Conservation (phyloP, 2,329 filamentous ascomycete genomes). For the Helicocarpus griseus region DNA sequence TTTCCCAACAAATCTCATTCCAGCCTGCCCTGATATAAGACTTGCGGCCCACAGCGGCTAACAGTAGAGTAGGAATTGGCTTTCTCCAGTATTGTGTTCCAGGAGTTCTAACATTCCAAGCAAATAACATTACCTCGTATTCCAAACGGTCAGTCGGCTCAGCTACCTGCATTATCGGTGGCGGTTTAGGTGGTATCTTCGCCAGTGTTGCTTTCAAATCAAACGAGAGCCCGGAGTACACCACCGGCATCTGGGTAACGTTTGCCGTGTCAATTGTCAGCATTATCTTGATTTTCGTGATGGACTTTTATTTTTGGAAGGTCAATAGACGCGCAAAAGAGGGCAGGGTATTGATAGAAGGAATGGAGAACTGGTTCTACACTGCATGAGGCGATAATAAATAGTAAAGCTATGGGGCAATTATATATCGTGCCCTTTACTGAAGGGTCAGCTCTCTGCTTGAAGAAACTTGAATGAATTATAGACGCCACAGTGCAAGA, state of each 20-base stretch:
- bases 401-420: neutral
- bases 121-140: conserved; percentile 23
- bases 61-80: conserved; percentile 15
- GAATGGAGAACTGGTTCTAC: neutral
- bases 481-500: too few species aligned
- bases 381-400: neutral
- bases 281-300: neutral
- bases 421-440: neutral
- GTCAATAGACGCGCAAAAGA: neutral
- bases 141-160: conserved; percentile 22
- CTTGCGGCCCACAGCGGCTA: too few species aligned
- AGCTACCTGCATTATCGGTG: conserved; percentile 21
- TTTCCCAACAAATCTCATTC: too few species aligned
- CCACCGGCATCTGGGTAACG: neutral
- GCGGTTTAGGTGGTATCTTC: conserved; percentile 19
- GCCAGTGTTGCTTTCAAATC: conserved; percentile 14
- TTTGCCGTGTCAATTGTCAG: neutral
- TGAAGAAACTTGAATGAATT: too few species aligned
- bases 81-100: conserved; percentile 21
- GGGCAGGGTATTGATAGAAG: neutral
- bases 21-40: too few species aligned
- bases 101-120: conserved; percentile 22
- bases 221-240: conserved; percentile 15
- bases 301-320: neutral
- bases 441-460: neutral